Evolutionary conservation across 768 basidiomycete genomes (phyloP).

Genomic region (Gloeopeniophorella convolvens): DNA sequence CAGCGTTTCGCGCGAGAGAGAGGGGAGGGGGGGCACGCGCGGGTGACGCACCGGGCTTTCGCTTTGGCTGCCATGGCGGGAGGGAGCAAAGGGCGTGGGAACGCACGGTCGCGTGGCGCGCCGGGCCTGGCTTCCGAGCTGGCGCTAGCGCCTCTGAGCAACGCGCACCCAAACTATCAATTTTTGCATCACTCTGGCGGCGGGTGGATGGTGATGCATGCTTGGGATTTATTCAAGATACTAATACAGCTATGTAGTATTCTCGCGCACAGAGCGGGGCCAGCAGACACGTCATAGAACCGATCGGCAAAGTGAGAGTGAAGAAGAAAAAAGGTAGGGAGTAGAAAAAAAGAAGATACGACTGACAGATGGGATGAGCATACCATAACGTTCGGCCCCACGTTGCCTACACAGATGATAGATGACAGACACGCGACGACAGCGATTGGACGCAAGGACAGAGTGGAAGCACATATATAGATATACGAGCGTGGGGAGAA

Average conservation of each 20-base stretch:
- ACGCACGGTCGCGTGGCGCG: no score
- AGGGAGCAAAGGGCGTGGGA: not conserved
- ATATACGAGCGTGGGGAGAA: conserved; percentile 1
- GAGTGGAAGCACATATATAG: not conserved
- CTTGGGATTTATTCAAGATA: conserved; percentile 4
- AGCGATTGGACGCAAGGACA: not conserved
- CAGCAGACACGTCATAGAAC: no score
- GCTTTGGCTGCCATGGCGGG: conserved; percentile 50
- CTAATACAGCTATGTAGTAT: conserved; percentile 11
- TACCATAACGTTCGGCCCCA: not conserved
- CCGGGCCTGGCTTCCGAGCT: no score
- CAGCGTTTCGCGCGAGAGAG: not conserved
- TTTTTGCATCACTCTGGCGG: no score
- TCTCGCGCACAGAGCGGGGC: no score
- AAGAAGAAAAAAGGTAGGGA: not conserved
- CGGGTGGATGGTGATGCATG: no score
- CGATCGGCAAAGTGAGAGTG: no score
- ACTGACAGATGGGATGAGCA: conserved; percentile 2
- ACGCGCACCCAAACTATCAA: no score
- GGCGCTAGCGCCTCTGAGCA: no score
- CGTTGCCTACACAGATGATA: conserved; percentile 1
- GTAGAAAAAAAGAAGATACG: not conserved
- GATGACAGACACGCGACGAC: not conserved
- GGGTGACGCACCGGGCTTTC: conserved; percentile 47
- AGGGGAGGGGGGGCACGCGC: not conserved